Evolutionary conservation across 495 filamentous ascomycete genomes (phyloP), one percentile per base, ranked within the genome.

Genomic region (Astrothelium subdiscretum): DNA sequence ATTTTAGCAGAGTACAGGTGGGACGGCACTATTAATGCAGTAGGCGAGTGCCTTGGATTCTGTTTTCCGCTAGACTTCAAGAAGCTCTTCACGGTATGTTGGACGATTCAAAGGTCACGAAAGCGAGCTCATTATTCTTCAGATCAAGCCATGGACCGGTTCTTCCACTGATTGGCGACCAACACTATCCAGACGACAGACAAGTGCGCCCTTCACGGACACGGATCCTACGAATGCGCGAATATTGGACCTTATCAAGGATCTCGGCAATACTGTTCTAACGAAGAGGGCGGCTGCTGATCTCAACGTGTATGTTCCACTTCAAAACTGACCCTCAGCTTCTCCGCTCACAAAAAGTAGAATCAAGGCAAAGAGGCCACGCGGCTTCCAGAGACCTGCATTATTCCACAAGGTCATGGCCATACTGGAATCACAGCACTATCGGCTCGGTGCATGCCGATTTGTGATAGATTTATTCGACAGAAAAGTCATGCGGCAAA

Each of bases 391-490:
- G 32, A 87, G 89, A 68, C 80, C 85, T 38, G 76, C 79, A 32
- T 79, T 97, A 35, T 97, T 96, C 76, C 84, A 83, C 61, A 88
- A 91, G 71, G 84, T 92, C 61, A 85, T 97, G 78, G 80, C 77
- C 32, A 76, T 97, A 32, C 78, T 98, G n/a, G 94, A 96, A 75
- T 85, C 83, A 58, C 91, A 96, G 65, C 89, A 94, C 68, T 97
- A 90, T 72, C 83, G 92, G 32, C 79, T 97, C 26, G 84, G 83
- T 5, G 85, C 90, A 57, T 86, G 92, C 44, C 87, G 89, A 44
- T 91, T 95, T 72, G 85, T 96, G 35, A 84, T 97, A 58, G 91
- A 97, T 71, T 76, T 97, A 27, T 98, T 97, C 72, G 92, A 97
- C 66, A 92, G 90, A 74, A 84, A 80, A 38, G 89, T 97, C 31